Evolutionary conservation across 2,329 filamentous ascomycete species (phyloP).

Genomic region (Fulvia fulva): DNA sequence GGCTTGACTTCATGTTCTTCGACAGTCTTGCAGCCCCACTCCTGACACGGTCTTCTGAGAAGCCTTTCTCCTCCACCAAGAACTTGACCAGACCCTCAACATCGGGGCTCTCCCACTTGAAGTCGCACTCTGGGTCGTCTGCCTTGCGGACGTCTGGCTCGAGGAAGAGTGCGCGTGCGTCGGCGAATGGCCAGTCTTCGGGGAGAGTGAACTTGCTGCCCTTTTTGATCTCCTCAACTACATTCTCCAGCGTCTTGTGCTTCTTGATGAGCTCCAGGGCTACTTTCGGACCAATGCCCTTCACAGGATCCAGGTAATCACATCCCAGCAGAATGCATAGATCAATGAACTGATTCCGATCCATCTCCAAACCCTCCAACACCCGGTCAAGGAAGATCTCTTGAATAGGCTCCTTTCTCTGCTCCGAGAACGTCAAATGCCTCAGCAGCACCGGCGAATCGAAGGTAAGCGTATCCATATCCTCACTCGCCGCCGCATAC

Average conservation of each 20-base stretch:
- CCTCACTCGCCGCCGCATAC: conserved; percentile 92
- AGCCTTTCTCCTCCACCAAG: conserved; percentile 89
- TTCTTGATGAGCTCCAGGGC: conserved; percentile 93
- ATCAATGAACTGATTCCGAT: conserved; percentile 87
- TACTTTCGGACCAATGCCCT: conserved; percentile 87
- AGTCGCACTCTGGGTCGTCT: conserved; percentile 83
- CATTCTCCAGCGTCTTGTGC: conserved; percentile 79
- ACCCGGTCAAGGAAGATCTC: conserved; percentile 88
- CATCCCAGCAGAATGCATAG: conserved; percentile 96
- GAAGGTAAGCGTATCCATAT: conserved; percentile 98
- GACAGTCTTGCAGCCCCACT: conserved; percentile 71
- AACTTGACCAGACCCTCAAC: conserved; percentile 85
- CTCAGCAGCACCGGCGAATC: conserved; percentile 84
- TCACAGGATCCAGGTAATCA: conserved; percentile 95
- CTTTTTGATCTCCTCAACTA: conserved; percentile 74
- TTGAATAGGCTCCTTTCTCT: conserved; percentile 94
- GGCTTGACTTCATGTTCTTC: conserved; percentile 86
- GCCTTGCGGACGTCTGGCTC: conserved; percentile 82
- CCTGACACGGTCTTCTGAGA: conserved; percentile 90
- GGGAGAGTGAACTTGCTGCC: conserved; percentile 80
- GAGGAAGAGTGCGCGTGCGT: conserved; percentile 88
- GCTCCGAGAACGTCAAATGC: conserved; percentile 94
- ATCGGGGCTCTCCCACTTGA: conserved; percentile 96
- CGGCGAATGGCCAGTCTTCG: conserved; percentile 93
- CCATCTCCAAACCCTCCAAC: conserved; percentile 82